These are phyloP conservation scores for Blepharisma stoltei DNA, from an alignment of 73 alveolate species.

Conservation along the genomic window DNA sequence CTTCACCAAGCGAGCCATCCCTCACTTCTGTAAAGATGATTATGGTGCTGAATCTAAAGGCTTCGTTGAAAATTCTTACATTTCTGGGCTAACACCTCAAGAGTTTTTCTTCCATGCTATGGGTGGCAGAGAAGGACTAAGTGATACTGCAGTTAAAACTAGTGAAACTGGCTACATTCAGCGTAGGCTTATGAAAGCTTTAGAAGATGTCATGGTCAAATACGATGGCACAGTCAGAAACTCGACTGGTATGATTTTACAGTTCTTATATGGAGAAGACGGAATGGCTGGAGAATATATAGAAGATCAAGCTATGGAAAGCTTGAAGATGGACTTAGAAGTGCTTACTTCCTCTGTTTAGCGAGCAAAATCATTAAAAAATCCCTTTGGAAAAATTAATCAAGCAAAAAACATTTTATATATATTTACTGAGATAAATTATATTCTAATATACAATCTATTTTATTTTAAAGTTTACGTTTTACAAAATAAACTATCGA, in stretches of 20 bases:
- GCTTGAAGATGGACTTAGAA: conserved; percentile 63
- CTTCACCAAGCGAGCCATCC: conserved; percentile 94
- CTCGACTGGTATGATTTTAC: conserved; percentile 89
- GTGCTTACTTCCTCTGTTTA: too few relatives aligned
- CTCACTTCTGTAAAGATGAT: conserved; percentile 99
- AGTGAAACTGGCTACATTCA: conserved; percentile 99
- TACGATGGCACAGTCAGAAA: conserved; percentile 99
- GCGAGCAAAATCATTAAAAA: too few relatives aligned
- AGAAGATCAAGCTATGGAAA: conserved; percentile 83
- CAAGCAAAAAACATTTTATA: too few relatives aligned
- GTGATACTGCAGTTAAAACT: conserved; percentile 99
- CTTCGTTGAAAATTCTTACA: conserved; percentile 97
- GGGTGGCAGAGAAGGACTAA: conserved; percentile 99
- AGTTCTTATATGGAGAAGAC: conserved; percentile 99
- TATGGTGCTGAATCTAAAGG: conserved; percentile 99
- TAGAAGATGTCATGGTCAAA: conserved; percentile 98
- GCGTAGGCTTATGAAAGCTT: conserved; percentile 97
- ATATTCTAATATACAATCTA: too few relatives aligned
- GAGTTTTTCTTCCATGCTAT: conserved; percentile 99
- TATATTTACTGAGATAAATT: too few relatives aligned
- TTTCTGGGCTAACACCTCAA: conserved; percentile 93
- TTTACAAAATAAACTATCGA: too few relatives aligned
- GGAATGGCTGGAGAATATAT: conserved; percentile 97
- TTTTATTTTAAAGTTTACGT: too few relatives aligned
- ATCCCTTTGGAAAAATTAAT: too few relatives aligned